phyloP scores from a whole-genome alignment of 108 stramenopile genomes.

The Fragilariopsis cylindrus region DNA sequence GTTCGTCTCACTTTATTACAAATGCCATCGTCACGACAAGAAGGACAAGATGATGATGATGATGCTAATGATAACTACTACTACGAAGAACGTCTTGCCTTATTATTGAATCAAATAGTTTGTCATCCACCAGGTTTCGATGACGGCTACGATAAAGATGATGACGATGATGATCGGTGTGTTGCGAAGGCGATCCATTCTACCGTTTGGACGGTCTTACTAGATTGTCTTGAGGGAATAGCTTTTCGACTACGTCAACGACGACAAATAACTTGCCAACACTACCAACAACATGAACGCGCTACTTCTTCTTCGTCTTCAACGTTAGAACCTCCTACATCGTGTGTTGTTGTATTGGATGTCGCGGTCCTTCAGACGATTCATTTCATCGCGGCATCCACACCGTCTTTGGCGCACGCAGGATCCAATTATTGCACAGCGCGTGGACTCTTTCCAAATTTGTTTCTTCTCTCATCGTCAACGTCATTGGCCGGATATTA shows the following conservation, averaged over 20 bases:
- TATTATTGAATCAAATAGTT: neutral
- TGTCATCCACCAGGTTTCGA: slow-evolving; percentile 3
- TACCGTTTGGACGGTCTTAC: slow-evolving; percentile 10
- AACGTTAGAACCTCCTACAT: no score
- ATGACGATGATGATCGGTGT: neutral
- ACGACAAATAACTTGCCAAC: neutral
- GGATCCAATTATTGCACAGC: slow-evolving; percentile 15
- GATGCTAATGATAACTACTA: neutral
- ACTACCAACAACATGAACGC: neutral
- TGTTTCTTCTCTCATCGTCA: slow-evolving; percentile 4
- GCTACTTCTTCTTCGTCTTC: neutral
- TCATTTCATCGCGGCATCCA: slow-evolving; percentile 5
- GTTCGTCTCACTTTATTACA: neutral
- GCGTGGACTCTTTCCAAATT: neutral
- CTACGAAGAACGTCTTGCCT: slow-evolving; percentile 5
- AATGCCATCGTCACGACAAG: no score
- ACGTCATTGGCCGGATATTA: neutral
- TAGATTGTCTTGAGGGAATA: slow-evolving; percentile 8
- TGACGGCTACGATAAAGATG: neutral
- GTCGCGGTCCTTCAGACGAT: slow-evolving; percentile 7
- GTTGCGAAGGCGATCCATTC: neutral
- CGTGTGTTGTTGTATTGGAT: neutral
- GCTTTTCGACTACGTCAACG: neutral
- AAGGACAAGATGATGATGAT: neutral
- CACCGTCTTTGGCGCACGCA: neutral